phyloP scores from a whole-genome alignment of 139 green algal genomes.

The Zygnema circumcarinatum region DNA sequence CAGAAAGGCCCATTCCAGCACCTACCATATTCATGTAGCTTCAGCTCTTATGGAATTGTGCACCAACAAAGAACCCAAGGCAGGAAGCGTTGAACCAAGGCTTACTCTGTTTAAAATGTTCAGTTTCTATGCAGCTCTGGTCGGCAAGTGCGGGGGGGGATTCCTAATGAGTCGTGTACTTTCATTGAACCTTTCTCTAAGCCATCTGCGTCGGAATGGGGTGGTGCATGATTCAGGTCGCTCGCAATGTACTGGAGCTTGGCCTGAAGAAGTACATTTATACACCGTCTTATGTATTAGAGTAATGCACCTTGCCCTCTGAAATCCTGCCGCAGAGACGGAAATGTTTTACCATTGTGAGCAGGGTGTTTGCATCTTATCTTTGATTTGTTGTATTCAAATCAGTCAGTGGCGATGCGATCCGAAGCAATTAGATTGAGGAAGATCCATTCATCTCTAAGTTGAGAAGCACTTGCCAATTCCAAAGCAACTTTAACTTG shows the following conservation, averaged over 20 bases:
- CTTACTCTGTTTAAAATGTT: neutral
- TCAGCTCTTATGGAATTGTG: constrained; percentile 84
- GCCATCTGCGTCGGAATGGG: too few species aligned
- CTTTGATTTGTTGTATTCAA: neutral
- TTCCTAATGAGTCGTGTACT: neutral
- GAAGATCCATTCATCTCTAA: too few species aligned
- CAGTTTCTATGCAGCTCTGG: neutral
- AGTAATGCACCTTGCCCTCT: constrained; percentile 72
- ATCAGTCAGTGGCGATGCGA: neutral
- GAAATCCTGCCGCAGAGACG: constrained; percentile 51
- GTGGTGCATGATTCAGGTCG: constrained; percentile 68
- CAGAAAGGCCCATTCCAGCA: constrained; percentile 69
- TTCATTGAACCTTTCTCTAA: neutral
- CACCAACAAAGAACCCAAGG: constrained; percentile 67
- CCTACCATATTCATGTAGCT: constrained; percentile 87
- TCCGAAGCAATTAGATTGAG: too few species aligned
- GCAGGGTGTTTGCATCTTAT: neutral
- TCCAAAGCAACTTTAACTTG: too few species aligned
- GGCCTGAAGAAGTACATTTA: constrained; percentile 77
- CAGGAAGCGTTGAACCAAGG: neutral
- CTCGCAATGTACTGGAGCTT: constrained; percentile 92
- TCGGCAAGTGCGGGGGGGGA: neutral
- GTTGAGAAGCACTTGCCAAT: too few species aligned
- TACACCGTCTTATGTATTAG: constrained; percentile 76
- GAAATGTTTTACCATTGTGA: neutral